These are phyloP conservation scores for Pseudisothecium myosuroides DNA, from an alignment of 225 moss, liverwort and hornwort genomes.

Conservation along the genomic window DNA sequence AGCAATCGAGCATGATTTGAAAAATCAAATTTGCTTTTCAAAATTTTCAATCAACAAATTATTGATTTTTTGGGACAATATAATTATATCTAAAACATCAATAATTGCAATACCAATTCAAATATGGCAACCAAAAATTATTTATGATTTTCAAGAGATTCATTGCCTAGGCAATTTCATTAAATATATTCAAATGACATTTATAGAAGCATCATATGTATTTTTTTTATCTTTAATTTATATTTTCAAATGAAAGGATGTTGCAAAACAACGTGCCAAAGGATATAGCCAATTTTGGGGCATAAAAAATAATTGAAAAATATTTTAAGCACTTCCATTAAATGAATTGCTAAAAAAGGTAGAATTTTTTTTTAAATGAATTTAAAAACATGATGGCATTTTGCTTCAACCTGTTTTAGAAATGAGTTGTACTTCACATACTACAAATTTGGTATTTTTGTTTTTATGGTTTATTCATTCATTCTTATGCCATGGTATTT, in stretches of 20 bases:
- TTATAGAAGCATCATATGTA: not conserved
- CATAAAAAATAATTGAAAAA: not conserved
- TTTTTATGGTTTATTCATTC: not conserved
- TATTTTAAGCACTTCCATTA: not conserved
- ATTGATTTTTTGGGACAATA: not conserved
- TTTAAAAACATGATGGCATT: not conserved
- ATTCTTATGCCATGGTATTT: not conserved
- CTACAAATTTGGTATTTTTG: too few relatives aligned
- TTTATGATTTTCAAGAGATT: not conserved
- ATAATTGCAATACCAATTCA: not conserved
- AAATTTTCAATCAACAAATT: not conserved
- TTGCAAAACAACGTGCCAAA: not conserved
- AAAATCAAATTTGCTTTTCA: not conserved
- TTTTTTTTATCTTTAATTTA: not conserved
- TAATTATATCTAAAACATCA: not conserved
- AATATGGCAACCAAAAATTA: not conserved
- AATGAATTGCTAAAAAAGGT: not conserved
- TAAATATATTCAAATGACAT: not conserved
- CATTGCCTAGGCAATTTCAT: not conserved
- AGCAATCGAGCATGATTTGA: not conserved
- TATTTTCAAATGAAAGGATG: not conserved
- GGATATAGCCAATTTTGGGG: not conserved
- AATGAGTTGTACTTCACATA: accelerated
- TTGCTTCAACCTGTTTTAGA: not conserved
- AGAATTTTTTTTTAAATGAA: not conserved